Evolutionary conservation across 768 basidiomycete species (phyloP), one percentile per base, ranked within the genome.

Genomic region (Suillus sp.): DNA sequence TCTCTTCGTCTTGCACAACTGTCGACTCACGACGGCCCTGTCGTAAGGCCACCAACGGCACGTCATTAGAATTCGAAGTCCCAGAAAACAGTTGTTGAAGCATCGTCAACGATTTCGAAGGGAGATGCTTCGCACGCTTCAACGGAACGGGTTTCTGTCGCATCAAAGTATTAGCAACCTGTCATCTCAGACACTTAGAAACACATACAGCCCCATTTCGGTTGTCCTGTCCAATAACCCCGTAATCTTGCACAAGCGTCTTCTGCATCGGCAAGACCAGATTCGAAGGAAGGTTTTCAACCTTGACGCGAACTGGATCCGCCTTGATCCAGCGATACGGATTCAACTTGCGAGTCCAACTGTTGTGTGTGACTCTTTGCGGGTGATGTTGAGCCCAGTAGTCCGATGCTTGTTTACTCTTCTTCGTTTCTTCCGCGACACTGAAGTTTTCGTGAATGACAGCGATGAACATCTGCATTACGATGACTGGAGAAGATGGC

Each of bases 401-500:
- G 54, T 86, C 83, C 7, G 86, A 85, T 6, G 90, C 87, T 75
- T 97, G 96, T 65, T 90, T 83, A 18, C 84, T 83, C 59, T 89
- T 86, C 79, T 98, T 98, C 32, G 87, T 84, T 71, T 96, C 93
- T 70, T 98, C 96, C 0, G 94, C 94, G 6, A 97, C 87, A 27
- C 89, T 83, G 69, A 99, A 98, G 75, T 96, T 96, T 80, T 96
- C 95, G 70, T 95, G 93, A 81, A 97, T 95, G 51, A 96, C 95
- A 38, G 96, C 96, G 70, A 99, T 93, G 79, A 98, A 97, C 89
- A 98, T 91, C 72, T 96, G 95, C 56, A 96, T 74, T 10, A 96
- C 82, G 69, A 96, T 93, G 80, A 94, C 95, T 96, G 63, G 47
- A 9, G 42, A 62, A 43, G 66, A 55, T 32, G 64, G 32, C 38